A percentile compares a stretch with the other conserved stretches of the same genome.
These are phyloP conservation scores for Meredithiella fracta DNA, from an alignment of 2,329 filamentous ascomycete species.

Conservation along the genomic window DNA sequence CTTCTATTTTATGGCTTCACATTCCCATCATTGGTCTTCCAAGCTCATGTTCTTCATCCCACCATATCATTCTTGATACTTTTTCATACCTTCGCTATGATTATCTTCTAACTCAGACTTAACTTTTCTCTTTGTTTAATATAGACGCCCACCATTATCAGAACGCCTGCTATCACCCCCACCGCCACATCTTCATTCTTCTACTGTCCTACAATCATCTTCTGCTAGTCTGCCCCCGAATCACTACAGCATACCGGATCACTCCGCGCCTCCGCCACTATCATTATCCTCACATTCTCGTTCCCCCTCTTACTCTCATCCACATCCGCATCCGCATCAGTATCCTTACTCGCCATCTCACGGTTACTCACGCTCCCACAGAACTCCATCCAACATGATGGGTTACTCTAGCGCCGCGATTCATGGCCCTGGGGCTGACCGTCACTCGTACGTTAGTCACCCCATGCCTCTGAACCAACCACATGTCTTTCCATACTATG, in stretches of 20 bases:
- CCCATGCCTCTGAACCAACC: not conserved
- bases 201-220: not conserved
- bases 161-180: conserved; percentile 1
- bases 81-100: not conserved
- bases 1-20: not conserved
- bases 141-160: not conserved
- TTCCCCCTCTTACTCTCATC: conserved; percentile 17
- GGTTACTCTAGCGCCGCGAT: conserved; percentile 7
- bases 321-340: conserved; percentile 17
- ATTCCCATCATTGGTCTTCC: not conserved
- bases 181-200: not conserved
- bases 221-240: not conserved
- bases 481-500: not conserved
- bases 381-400: conserved; percentile 8
- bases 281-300: not conserved
- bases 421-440: not conserved
- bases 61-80: not conserved
- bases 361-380: conserved; percentile 16
- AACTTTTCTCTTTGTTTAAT: not conserved
- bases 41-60: not conserved
- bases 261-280: not conserved
- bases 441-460: conserved; percentile 1
- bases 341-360: conserved; percentile 16
- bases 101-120: not conserved
- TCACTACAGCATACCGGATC: not conserved